Evolutionary conservation across 1,139 yeast genomes (phyloP), one percentile per base, ranked within the genome.

Genomic region (Suhomyces ambrosiae): DNA sequence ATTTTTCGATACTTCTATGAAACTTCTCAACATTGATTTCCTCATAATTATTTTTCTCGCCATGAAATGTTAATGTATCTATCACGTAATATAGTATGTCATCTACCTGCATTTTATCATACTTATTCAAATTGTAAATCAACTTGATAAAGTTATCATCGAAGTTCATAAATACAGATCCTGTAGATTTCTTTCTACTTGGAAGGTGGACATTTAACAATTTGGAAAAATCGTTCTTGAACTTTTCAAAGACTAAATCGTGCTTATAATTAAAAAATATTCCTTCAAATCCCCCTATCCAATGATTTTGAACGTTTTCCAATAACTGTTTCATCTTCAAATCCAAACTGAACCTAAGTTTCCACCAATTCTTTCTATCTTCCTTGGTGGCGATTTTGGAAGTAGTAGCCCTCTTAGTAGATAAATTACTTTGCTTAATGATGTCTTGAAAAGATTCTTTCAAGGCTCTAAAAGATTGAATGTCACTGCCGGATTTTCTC

Each of bases 221-320:
- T 59, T 23, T 52, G 45, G 36, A 62, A 46, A 55, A 79, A 57
- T 38, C 71, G 49, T 2, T 38, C 41, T 48, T 67, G 64, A 57
- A 86, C 67, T 32, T 53, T 33, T 10, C 47, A 25, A 71, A 61
- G 5, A 59, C 53, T 0, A 50, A 48, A 8, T 49, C 51, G 19
- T 64, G 58, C 2, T 51, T 47, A 9, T 45, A 48, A 5, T 62
- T 62, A 24, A 65, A 60, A 52, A 87, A 83, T 2, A 86, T 52
- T 0, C 90, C 82, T 29, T 64, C 63, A 46, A 88, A 85, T 0
- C 95, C 95, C n/a, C 95, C 90, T 30, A 90, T 60, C 95, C 96
- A 88, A 41, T 68, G 65, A 19, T 62, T 58, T 45, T 88, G 92
- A 11, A 87, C 75, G 27, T 68, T 68, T 2, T 60, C 58, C n/a